A percentile compares a stretch with the other conserved stretches of the same genome.
Evolutionary conservation across 1,284 basidiomycete species (phyloP).

Genomic region (Tilletia horrida): DNA sequence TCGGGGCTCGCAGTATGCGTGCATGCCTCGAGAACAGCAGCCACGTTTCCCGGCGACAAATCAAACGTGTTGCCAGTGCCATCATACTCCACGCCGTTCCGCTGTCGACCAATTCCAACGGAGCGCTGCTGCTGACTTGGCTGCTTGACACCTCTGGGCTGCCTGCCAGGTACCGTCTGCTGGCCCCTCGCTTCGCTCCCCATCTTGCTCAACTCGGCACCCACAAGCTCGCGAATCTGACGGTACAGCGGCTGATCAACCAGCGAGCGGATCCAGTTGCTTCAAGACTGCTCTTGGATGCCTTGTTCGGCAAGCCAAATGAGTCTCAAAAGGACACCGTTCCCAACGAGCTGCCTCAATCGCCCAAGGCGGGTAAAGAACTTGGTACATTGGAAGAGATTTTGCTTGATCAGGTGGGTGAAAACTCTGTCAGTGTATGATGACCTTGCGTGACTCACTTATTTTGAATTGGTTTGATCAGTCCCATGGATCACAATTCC

Average conservation of each 20-base stretch:
- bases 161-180: constrained; percentile 82
- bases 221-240: constrained; percentile 92
- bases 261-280: constrained; percentile 54
- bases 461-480: constrained; percentile 64
- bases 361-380: not conserved
- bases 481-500: constrained; percentile 88
- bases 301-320: constrained; percentile 55
- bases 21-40: constrained; percentile 83
- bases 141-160: constrained; percentile 88
- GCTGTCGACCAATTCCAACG: constrained; percentile 94
- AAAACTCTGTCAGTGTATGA: not conserved
- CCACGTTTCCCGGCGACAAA: constrained; percentile 65
- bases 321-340: no score
- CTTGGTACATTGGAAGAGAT: constrained; percentile 76
- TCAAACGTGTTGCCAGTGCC: constrained; percentile 86
- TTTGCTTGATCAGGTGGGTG: constrained; percentile 58
- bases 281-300: constrained; percentile 46
- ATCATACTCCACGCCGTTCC: constrained; percentile 96
- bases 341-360: no score
- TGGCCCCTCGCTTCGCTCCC: constrained; percentile 90
- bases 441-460: not conserved
- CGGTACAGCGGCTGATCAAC: constrained; percentile 68
- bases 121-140: constrained; percentile 91
- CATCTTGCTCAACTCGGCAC: constrained; percentile 94
- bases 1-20: constrained; percentile 94